phyloP scores from a whole-genome alignment of 1,284 basidiomycete genomes.

The Boletus calvinii region DNA sequence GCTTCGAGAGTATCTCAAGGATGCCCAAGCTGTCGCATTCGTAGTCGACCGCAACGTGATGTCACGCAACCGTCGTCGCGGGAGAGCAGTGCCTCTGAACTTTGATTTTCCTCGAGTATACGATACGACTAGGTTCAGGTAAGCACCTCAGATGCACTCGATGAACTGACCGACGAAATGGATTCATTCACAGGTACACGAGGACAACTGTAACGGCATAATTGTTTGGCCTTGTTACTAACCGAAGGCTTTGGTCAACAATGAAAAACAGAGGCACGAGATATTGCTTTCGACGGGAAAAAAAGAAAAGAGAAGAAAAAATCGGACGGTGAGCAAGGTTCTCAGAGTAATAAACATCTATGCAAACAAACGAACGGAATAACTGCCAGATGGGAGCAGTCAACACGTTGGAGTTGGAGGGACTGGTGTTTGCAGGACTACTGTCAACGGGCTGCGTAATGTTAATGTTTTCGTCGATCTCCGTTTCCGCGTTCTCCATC shows the following conservation, averaged over 20 bases:
- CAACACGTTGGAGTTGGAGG: neutral
- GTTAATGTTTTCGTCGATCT: neutral
- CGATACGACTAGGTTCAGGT: conserved; percentile 36
- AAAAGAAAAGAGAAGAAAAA: neutral
- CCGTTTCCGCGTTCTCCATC: neutral
- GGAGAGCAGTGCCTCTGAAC: conserved; percentile 52
- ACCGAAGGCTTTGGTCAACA: conserved; percentile 16
- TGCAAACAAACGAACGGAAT: too few relatives aligned
- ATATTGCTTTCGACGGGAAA: neutral
- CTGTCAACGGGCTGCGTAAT: neutral
- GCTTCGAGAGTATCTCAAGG: conserved; percentile 59
- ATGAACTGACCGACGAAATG: conserved; percentile 27
- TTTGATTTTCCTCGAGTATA: conserved; percentile 45
- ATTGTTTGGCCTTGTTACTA: conserved; percentile 25
- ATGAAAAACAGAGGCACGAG: neutral
- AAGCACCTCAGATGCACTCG: conserved; percentile 9
- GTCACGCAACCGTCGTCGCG: conserved; percentile 69
- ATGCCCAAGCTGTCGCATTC: conserved; percentile 66
- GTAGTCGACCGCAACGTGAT: conserved; percentile 75
- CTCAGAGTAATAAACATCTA: too few relatives aligned
- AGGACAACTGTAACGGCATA: neutral
- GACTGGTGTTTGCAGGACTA: neutral
- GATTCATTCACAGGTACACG: neutral
- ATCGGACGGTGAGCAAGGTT: neutral
- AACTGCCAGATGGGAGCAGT: conserved; percentile 1